These are phyloP conservation scores for Sonneratia alba DNA, from an alignment of 345 rosid species.

Conservation along the genomic window DNA sequence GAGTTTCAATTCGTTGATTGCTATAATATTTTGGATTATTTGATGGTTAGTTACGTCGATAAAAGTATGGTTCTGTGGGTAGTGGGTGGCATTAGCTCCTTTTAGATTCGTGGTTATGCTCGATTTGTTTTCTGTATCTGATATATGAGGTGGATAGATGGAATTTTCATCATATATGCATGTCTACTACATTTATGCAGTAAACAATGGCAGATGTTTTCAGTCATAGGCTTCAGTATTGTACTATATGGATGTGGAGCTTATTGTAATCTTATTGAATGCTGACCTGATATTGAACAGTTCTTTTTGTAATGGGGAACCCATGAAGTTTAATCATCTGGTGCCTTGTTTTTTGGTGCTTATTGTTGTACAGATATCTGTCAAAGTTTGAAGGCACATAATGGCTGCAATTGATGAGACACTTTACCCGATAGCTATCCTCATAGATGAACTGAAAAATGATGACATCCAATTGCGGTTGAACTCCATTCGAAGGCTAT, in stretches of 20 bases:
- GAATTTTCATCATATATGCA: background rate
- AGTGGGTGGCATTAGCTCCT: background rate
- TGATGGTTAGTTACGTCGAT: background rate
- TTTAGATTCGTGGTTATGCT: background rate
- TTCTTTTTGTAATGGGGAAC: background rate
- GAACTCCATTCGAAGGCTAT: constrained; percentile 78
- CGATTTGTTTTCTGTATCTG: background rate
- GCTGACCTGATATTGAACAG: background rate
- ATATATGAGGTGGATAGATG: background rate
- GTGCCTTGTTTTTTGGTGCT: background rate
- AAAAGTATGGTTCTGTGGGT: background rate
- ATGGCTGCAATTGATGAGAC: constrained; percentile 89
- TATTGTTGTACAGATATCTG: background rate
- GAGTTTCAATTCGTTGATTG: background rate
- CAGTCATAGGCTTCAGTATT: background rate
- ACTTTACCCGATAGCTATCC: constrained; percentile 79
- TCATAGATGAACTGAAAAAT: constrained; percentile 85
- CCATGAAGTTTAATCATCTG: background rate
- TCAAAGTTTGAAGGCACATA: constrained; percentile 1
- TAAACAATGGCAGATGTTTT: background rate
- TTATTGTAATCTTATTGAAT: background rate
- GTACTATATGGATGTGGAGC: background rate
- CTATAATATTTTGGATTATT: background rate
- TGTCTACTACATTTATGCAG: background rate
- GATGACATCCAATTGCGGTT: constrained; percentile 91